Percentiles rank a stretch among this genome's conserved stretches.
Conservation (phyloP, 2,329 filamentous ascomycete genomes). For the Fusarium sororula region DNA sequence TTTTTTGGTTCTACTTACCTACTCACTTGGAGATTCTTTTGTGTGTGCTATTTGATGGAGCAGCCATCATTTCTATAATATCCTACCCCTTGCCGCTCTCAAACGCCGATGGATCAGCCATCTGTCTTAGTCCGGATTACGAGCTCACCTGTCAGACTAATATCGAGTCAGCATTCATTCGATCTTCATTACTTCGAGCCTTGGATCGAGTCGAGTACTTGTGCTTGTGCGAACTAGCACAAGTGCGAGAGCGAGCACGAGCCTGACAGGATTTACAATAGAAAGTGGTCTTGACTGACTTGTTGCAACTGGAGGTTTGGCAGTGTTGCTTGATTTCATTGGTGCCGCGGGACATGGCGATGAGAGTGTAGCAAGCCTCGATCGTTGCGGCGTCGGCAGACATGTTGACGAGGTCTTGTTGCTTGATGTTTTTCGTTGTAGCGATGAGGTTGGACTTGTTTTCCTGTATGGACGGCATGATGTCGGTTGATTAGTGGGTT, state of each 20-base stretch:
- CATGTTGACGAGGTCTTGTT: not conserved
- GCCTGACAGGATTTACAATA: not conserved
- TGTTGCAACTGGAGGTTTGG: not conserved
- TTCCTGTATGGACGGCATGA: not conserved
- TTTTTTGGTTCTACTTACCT: not conserved
- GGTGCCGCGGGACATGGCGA: not conserved
- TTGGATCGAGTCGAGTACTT: not conserved
- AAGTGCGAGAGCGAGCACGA: not conserved
- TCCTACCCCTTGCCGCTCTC: not conserved
- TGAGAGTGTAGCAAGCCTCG: not conserved
- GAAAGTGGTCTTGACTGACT: not conserved
- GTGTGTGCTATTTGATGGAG: not conserved
- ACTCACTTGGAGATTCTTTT: not conserved
- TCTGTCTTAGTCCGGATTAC: not conserved
- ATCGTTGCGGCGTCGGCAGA: not conserved
- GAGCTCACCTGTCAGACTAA: not conserved
- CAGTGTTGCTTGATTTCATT: not conserved
- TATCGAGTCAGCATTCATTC: not conserved
- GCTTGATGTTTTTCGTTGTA: not conserved
- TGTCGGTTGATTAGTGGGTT: not conserved
- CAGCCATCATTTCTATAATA: not conserved
- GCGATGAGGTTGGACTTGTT: not conserved
- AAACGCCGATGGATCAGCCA: not conserved
- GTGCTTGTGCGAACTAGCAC: not conserved
- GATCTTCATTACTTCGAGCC: not conserved